Evolutionary conservation across 2,329 filamentous ascomycete genomes (phyloP).

Genomic region (Emmonsia crescens): DNA sequence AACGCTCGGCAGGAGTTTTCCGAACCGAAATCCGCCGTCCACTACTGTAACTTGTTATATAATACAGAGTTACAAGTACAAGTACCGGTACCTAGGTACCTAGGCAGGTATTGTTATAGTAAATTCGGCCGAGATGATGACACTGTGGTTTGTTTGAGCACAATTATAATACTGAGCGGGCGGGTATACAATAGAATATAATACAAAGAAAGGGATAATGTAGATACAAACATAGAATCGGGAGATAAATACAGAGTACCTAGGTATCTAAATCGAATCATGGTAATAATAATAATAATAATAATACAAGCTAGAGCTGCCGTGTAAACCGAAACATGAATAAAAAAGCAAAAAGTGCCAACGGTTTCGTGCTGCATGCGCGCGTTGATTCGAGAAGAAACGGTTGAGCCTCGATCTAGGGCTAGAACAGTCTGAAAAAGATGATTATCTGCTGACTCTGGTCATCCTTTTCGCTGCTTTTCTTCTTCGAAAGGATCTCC

Average conservation of each 20-base stretch:
- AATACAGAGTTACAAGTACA: too few species aligned
- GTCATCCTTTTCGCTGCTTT: too few species aligned
- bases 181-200: neutral
- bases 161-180: neutral
- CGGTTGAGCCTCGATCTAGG: too few species aligned
- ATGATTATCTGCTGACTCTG: neutral
- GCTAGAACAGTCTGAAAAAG: neutral
- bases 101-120: too few species aligned
- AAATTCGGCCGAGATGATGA: slow-evolving; percentile 1
- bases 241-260: too few species aligned
- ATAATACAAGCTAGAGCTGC: neutral
- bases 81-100: too few species aligned
- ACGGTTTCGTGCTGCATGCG: neutral
- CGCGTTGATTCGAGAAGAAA: neutral
- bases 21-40: too few species aligned
- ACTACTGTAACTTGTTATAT: too few species aligned
- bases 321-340: neutral
- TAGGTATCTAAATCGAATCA: too few species aligned
- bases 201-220: neutral
- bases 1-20: neutral
- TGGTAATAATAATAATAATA: too few species aligned
- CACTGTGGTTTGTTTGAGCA: neutral
- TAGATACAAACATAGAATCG: too few species aligned
- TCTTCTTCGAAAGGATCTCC: too few species aligned
- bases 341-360: neutral